Evolutionary conservation across 768 basidiomycete genomes (phyloP).

Genomic region (Rhodotorula paludigena): DNA sequence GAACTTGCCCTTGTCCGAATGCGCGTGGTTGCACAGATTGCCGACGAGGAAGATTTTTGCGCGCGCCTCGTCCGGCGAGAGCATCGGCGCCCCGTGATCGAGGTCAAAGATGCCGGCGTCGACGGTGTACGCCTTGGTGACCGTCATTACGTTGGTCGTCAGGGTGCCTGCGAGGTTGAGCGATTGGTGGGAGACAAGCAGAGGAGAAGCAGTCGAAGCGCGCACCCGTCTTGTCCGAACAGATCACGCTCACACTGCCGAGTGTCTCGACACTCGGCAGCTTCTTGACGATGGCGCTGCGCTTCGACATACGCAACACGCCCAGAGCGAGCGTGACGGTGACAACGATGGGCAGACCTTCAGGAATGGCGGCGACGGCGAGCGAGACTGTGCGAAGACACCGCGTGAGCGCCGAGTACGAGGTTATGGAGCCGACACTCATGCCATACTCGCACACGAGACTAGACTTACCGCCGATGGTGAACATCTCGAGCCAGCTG

Average conservation of each 20-base stretch:
- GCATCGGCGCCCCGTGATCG: slow-evolving; percentile 52
- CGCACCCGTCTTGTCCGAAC: slow-evolving; percentile 90
- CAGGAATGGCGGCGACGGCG: slow-evolving; percentile 96
- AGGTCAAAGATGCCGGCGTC: slow-evolving; percentile 67
- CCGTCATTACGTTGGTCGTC: slow-evolving; percentile 94
- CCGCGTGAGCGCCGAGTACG: neutral
- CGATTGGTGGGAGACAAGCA: neutral
- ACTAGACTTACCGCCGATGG: slow-evolving; percentile 82
- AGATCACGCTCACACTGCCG: slow-evolving; percentile 93
- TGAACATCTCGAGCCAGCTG: slow-evolving; percentile 96
- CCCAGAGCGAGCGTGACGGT: slow-evolving; percentile 94
- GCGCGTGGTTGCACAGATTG: slow-evolving; percentile 83
- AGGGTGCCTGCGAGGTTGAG: slow-evolving; percentile 62
- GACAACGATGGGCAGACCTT: slow-evolving; percentile 92
- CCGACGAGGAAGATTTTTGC: slow-evolving; percentile 77
- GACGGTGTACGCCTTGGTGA: slow-evolving; percentile 78
- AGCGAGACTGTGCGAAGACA: slow-evolving; percentile 72
- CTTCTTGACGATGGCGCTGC: slow-evolving; percentile 96
- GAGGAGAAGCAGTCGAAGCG: neutral
- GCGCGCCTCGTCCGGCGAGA: slow-evolving; percentile 49
- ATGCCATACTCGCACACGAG: no score
- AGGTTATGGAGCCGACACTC: no score
- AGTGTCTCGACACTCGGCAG: slow-evolving; percentile 89
- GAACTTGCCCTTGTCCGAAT: slow-evolving; percentile 63
- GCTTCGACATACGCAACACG: slow-evolving; percentile 85